A percentile compares a stretch with the other conserved stretches of the same genome.
Conservation (phyloP, 1,284 basidiomycete genomes). For the Earliella scabrosa region DNA sequence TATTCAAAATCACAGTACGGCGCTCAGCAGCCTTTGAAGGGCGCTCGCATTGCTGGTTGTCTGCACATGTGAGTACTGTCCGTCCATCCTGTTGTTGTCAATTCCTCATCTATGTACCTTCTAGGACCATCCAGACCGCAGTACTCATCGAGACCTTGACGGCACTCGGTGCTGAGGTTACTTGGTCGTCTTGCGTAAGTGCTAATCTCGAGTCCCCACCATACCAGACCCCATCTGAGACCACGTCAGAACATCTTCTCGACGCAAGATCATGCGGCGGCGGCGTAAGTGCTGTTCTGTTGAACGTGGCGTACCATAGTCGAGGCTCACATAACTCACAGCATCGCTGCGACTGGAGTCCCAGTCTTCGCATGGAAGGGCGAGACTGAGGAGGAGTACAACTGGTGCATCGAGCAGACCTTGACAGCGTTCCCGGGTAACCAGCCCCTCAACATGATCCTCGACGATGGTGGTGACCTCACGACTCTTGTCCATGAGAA, state of each 20-base stretch:
- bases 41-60: conserved; percentile 97
- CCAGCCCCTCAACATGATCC: conserved; percentile 96
- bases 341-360: conserved; percentile 96
- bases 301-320: not conserved
- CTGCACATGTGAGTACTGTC: conserved; percentile 81
- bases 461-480: conserved; percentile 98
- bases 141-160: conserved; percentile 97
- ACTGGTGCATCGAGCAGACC: conserved; percentile 98
- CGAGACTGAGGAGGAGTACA: conserved; percentile 99
- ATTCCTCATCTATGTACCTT: not conserved
- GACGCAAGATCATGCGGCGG: conserved; percentile 98
- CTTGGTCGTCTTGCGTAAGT: conserved; percentile 98
- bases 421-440: conserved; percentile 81
- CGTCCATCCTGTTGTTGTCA: not conserved
- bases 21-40: conserved; percentile 85
- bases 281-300: conserved; percentile 68
- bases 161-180: conserved; percentile 94
- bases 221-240: too few relatives aligned
- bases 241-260: conserved; percentile 99
- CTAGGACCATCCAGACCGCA: conserved; percentile 93
- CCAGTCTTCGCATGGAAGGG: conserved; percentile 99
- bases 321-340: too few relatives aligned
- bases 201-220: too few relatives aligned
- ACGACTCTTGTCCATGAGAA: conserved; percentile 97
- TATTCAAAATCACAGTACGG: conserved; percentile 63